phyloP scores from a whole-genome alignment of 2,329 filamentous ascomycete species.

The Colletotrichum tamarilloi region DNA sequence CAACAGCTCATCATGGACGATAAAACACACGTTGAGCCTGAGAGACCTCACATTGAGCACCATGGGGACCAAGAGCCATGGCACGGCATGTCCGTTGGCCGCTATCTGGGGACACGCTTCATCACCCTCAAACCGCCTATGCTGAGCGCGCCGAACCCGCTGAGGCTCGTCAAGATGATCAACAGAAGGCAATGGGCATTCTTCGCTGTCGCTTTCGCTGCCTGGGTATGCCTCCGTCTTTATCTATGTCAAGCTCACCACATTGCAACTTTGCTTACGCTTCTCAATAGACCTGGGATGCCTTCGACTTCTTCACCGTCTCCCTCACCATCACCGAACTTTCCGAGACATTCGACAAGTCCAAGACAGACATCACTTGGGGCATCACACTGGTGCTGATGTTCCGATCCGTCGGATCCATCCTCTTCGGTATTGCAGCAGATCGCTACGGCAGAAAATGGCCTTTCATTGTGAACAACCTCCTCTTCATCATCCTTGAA shows the following conservation, averaged over 20 bases:
- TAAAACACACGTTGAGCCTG: conserved; percentile 17
- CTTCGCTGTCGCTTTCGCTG: conserved; percentile 64
- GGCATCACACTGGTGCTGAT: conserved; percentile 73
- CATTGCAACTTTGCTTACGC: neutral
- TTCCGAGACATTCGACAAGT: conserved; percentile 61
- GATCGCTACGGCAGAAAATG: conserved; percentile 72
- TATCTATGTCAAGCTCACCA: too few relatives aligned
- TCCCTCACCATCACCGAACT: conserved; percentile 68
- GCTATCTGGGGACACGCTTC: conserved; percentile 64
- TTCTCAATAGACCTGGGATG: conserved; percentile 64
- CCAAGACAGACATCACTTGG: conserved; percentile 71
- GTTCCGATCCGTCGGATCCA: conserved; percentile 67
- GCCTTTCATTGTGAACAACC: conserved; percentile 81
- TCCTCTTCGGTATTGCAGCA: conserved; percentile 64
- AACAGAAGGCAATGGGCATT: conserved; percentile 64
- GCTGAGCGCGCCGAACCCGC: conserved; percentile 64
- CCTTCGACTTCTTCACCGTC: conserved; percentile 76
- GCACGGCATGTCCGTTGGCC: conserved; percentile 59
- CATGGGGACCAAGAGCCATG: conserved; percentile 52
- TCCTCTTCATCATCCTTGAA: conserved; percentile 78
- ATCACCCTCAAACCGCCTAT: conserved; percentile 68
- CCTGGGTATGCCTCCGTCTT: conserved; percentile 58
- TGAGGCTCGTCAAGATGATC: conserved; percentile 60
- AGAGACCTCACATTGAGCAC: neutral
- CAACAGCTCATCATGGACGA: conserved; percentile 16